Percentiles rank a stretch among this genome's conserved stretches.
Evolutionary conservation across 2,329 filamentous ascomycete species (phyloP).

Genomic region (Thielaviopsis musarum): DNA sequence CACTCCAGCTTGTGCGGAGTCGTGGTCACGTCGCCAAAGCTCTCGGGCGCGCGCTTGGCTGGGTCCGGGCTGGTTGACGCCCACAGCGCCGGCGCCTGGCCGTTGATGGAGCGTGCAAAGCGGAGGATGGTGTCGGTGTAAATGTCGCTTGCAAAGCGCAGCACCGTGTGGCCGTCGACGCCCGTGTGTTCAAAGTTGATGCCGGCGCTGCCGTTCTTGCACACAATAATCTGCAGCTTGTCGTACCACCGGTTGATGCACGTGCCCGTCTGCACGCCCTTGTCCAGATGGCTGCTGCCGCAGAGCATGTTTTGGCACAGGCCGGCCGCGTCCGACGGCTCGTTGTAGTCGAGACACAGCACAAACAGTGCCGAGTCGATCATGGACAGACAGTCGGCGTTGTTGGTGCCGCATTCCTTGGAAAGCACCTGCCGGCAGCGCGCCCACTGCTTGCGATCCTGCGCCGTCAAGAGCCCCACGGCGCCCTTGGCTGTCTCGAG

Average conservation of each 20-base stretch:
- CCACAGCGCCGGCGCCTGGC: slow-evolving; percentile 82
- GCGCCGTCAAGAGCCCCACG: slow-evolving; percentile 81
- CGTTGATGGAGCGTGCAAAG: slow-evolving; percentile 79
- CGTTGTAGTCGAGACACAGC: slow-evolving; percentile 82
- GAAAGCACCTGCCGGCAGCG: slow-evolving; percentile 76
- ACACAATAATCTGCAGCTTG: slow-evolving; percentile 97
- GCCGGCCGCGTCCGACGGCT: slow-evolving; percentile 61
- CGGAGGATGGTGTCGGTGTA: slow-evolving; percentile 96
- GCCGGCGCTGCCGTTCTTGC: slow-evolving; percentile 93
- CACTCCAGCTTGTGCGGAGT: slow-evolving; percentile 93
- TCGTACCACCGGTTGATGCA: slow-evolving; percentile 99
- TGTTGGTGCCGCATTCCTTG: slow-evolving; percentile 75
- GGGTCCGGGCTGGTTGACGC: slow-evolving; percentile 81
- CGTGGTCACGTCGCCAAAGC: slow-evolving; percentile 83
- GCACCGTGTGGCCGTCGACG: slow-evolving; percentile 90
- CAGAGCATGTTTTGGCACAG: slow-evolving; percentile 99
- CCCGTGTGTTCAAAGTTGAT: slow-evolving; percentile 99
- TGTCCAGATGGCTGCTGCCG: slow-evolving; percentile 78
- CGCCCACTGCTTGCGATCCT: slow-evolving; percentile 94
- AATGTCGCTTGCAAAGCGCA: slow-evolving; percentile 88
- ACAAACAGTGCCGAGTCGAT: slow-evolving; percentile 89
- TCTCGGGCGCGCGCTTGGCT: slow-evolving; percentile 75
- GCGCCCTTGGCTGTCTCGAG: slow-evolving; percentile 93
- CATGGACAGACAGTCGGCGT: slow-evolving; percentile 87
- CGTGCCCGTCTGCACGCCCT: slow-evolving; percentile 88